Evolutionary conservation across 1,139 yeast genomes (phyloP).

Genomic region (Torulaspora globosa): DNA sequence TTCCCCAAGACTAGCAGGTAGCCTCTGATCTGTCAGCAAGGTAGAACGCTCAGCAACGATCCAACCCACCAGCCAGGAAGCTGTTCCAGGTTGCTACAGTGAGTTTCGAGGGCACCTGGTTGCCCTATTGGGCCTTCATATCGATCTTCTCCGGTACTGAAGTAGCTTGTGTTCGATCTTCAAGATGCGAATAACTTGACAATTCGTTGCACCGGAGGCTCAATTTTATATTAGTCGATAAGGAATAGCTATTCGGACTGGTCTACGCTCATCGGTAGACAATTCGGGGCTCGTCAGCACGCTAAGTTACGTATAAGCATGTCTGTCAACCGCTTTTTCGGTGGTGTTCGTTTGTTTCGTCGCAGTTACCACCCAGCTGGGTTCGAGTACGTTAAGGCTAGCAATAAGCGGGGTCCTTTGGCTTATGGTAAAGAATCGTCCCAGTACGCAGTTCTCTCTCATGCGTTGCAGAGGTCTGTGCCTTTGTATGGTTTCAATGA

Average conservation of each 20-base stretch:
- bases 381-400: conserved; percentile 25
- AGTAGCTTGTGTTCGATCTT: too few species aligned
- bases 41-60: too few species aligned
- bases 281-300: too few species aligned
- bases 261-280: background rate
- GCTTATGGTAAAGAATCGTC: conserved; percentile 34
- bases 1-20: too few species aligned
- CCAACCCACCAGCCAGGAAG: too few species aligned
- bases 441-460: conserved; percentile 42
- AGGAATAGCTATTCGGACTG: background rate
- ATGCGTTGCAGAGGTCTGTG: conserved; percentile 50
- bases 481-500: conserved; percentile 69
- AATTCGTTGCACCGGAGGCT: background rate
- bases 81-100: too few species aligned
- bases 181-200: background rate
- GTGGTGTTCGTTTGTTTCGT: background rate
- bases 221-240: background rate
- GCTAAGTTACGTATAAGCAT: background rate
- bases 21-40: too few species aligned
- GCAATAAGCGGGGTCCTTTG: conserved; percentile 25
- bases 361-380: conserved; percentile 29
- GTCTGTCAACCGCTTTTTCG: background rate
- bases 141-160: too few species aligned
- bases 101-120: too few species aligned
- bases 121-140: too few species aligned